Conservation (phyloP, 345 rosid genomes). For the Cardamine occulta region DNA sequence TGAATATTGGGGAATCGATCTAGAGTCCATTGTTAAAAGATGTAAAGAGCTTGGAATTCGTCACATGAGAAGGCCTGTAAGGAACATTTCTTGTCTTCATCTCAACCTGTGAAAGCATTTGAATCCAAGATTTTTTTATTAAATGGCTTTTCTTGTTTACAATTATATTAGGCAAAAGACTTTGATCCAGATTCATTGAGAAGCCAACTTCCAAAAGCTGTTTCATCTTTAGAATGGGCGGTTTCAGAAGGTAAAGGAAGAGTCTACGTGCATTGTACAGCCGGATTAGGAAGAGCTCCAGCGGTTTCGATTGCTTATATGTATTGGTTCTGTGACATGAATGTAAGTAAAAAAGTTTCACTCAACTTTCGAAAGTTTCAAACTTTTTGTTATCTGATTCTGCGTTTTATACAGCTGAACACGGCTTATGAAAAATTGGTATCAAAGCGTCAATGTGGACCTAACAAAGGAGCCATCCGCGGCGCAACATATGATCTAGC, state of each 20-base stretch:
- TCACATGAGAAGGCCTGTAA: slow-evolving; percentile 92
- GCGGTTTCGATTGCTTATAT: slow-evolving; percentile 85
- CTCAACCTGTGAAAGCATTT: background rate
- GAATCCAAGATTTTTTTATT: background rate
- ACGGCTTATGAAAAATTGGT: slow-evolving; percentile 69
- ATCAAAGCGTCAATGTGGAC: slow-evolving; percentile 82
- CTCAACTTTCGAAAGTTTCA: slow-evolving; percentile 11
- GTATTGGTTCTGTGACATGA: slow-evolving; percentile 82
- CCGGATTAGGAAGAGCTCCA: slow-evolving; percentile 96
- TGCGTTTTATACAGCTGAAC: slow-evolving; percentile 55
- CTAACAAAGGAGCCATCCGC: slow-evolving; percentile 71
- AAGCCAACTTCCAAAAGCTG: slow-evolving; percentile 75
- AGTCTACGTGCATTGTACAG: slow-evolving; percentile 88
- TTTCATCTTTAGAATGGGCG: slow-evolving; percentile 87
- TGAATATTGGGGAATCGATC: slow-evolving; percentile 82
- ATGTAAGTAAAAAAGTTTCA: slow-evolving; percentile 50
- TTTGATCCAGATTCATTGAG: slow-evolving; percentile 87
- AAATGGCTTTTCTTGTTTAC: slow-evolving; percentile 4
- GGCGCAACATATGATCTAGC: slow-evolving; percentile 90
- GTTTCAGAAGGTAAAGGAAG: slow-evolving; percentile 78
- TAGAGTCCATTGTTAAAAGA: slow-evolving; percentile 55
- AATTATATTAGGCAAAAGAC: slow-evolving; percentile 63
- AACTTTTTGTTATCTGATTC: slow-evolving; percentile 11
- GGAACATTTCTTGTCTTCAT: slow-evolving; percentile 22
- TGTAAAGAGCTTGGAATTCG: slow-evolving; percentile 66